These are phyloP conservation scores for Babjeviella inositovora DNA, from an alignment of 805 yeast species.

Conservation along the genomic window DNA sequence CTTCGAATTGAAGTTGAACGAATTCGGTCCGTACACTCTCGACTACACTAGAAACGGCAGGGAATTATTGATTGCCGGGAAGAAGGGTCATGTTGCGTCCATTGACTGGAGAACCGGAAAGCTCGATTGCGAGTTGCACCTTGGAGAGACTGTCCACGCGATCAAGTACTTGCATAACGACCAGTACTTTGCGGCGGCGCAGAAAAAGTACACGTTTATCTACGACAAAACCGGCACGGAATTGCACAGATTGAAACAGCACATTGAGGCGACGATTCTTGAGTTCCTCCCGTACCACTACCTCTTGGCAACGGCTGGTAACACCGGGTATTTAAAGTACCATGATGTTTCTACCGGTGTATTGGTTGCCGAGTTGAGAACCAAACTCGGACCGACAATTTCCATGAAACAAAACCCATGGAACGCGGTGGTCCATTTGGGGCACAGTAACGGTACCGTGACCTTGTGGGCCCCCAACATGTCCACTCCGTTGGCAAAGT, in stretches of 20 bases:
- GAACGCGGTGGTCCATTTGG: constrained; percentile 90
- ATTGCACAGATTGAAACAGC: constrained; percentile 81
- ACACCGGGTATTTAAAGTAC: constrained; percentile 75
- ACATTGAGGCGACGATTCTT: constrained; percentile 66
- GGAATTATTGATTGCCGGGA: constrained; percentile 70
- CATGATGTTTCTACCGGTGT: constrained; percentile 94
- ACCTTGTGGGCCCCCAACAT: constrained; percentile 88
- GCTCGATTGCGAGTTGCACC: constrained; percentile 64
- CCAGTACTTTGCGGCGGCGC: constrained; percentile 93
- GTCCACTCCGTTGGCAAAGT: constrained; percentile 71
- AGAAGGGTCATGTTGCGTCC: constrained; percentile 88
- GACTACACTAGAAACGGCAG: constrained; percentile 86
- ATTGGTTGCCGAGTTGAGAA: constrained; percentile 67
- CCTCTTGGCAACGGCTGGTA: constrained; percentile 75
- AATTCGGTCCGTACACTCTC: constrained; percentile 74
- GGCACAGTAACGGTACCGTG: constrained; percentile 87
- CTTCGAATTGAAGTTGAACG: constrained; percentile 54
- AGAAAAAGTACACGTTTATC: constrained; percentile 83
- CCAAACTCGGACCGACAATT: constrained; percentile 82
- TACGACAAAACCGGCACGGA: constrained; percentile 88
- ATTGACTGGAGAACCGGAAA: constrained; percentile 91
- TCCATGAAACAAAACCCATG: constrained; percentile 86
- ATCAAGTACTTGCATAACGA: constrained; percentile 86
- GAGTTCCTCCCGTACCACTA: constrained; percentile 92
- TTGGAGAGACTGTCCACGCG: constrained; percentile 81